Conservation (phyloP, 768 basidiomycete genomes). For the Amyloporia xantha region DNA sequence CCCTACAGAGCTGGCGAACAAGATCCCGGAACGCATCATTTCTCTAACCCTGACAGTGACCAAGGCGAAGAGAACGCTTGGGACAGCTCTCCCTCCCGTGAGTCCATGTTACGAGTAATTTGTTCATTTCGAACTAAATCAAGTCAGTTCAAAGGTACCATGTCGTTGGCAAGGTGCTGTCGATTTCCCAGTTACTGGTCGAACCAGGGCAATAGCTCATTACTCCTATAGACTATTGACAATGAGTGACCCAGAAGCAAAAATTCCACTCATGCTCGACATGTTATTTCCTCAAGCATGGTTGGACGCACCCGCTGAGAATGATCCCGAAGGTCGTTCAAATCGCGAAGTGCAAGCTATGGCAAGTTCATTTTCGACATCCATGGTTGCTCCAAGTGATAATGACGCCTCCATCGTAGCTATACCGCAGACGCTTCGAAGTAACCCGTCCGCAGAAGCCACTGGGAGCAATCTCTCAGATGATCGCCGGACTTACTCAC, state of each 20-base stretch:
- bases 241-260: conserved; percentile 37
- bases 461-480: conserved; percentile 64
- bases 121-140: background rate
- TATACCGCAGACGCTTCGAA: conserved; percentile 36
- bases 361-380: conserved; percentile 28
- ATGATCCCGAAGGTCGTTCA: conserved; percentile 51
- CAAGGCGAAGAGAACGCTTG: conserved; percentile 42
- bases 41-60: conserved; percentile 68
- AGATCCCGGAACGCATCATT: conserved; percentile 58
- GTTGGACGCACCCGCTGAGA: conserved; percentile 47
- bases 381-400: background rate
- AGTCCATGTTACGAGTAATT: background rate
- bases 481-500: conserved; percentile 63
- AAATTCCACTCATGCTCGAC: conserved; percentile 42
- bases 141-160: background rate
- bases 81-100: conserved; percentile 3
- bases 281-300: conserved; percentile 60
- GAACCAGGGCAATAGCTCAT: background rate
- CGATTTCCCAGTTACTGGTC: background rate
- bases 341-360: conserved; percentile 55
- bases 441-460: conserved; percentile 54
- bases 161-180: conserved; percentile 1
- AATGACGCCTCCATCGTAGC: conserved; percentile 26
- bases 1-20: conserved; percentile 53
- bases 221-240: conserved; percentile 27